Evolutionary conservation across 345 rosid genomes (phyloP), one percentile per base, ranked within the genome.

Genomic region (Citrus glauca): DNA sequence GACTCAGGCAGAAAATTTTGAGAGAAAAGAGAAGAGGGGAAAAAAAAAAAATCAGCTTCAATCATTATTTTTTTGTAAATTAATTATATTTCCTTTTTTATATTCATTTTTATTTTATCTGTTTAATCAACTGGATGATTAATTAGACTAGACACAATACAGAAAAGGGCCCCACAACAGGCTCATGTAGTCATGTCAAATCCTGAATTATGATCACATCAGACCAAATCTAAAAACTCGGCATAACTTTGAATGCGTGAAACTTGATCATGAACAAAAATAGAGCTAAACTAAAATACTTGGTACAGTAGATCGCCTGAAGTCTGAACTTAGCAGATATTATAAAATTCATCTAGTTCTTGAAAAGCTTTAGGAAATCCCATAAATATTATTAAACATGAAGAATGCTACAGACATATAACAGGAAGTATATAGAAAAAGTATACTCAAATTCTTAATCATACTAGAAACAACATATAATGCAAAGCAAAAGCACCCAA

Each of bases 401-500:
- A 45, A 45, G 50, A 45, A 45, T 74, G 73, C 60, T 78, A 55
- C 78, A 63, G 16, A 10, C 38, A 73, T 16, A 60, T 38, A 20
- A 66, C 1, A 69, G 53, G 11, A 37, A 45, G 50, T 45, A 22
- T 35, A 38, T 28, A 56, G 5, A 77, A 11, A 71, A 4, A 16
- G 55, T 28, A 32, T 60, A 37, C 28, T 68, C 62, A 53, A 73
- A 30, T 60, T 27, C 28, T 68, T 72, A 53, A 77, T 74, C 78
- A 80, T 75, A 19, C n/a, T 63, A 81, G 78, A 81, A 87, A 64
- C 71, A 78, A 69, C n/a, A 72, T 66, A 56, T 79, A 78, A 71
- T 73, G 78, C 69, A 86, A 77, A 19, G 84, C 72, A 13, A 79
- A 64, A 84, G 82, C 66, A 73, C 73, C 56, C 30, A 81, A 71